Evolutionary conservation across 345 rosid genomes (phyloP).

Genomic region (Litchi chinensis): DNA sequence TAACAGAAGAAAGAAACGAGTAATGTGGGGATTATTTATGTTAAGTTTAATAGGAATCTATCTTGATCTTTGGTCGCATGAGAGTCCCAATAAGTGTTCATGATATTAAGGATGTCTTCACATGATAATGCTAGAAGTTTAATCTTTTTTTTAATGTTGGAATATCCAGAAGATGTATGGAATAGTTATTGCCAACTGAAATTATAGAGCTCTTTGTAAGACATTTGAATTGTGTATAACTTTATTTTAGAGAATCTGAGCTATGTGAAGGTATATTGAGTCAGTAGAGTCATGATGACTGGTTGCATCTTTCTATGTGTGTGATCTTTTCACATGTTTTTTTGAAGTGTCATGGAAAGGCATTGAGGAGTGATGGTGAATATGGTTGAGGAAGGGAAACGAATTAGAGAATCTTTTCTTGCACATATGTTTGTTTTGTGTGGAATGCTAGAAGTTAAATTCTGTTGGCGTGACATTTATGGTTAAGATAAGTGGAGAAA

Average conservation of each 20-base stretch:
- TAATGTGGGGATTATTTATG: background rate
- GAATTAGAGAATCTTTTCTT: background rate
- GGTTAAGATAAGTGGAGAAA: background rate
- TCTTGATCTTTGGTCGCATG: background rate
- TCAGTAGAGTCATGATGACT: background rate
- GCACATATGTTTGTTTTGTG: background rate
- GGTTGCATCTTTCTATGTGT: background rate
- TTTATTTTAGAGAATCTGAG: background rate
- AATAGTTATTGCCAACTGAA: background rate
- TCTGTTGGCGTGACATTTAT: background rate
- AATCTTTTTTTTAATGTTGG: no score
- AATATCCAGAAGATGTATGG: background rate
- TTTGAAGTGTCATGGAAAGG: background rate
- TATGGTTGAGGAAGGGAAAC: slow-evolving; percentile 1
- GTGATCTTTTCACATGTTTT: background rate
- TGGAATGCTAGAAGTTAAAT: background rate
- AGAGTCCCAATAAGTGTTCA: background rate
- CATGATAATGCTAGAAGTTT: background rate
- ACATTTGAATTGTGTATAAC: background rate
- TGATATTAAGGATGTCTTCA: background rate
- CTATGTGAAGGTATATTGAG: background rate
- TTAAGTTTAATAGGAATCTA: background rate
- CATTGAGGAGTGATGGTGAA: background rate
- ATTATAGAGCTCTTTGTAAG: background rate
- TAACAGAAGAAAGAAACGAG: background rate